Percentiles rank a stretch among this genome's conserved stretches.
Evolutionary conservation across 2,329 filamentous ascomycete species (phyloP).

Genomic region (Nannizzia gypsea): DNA sequence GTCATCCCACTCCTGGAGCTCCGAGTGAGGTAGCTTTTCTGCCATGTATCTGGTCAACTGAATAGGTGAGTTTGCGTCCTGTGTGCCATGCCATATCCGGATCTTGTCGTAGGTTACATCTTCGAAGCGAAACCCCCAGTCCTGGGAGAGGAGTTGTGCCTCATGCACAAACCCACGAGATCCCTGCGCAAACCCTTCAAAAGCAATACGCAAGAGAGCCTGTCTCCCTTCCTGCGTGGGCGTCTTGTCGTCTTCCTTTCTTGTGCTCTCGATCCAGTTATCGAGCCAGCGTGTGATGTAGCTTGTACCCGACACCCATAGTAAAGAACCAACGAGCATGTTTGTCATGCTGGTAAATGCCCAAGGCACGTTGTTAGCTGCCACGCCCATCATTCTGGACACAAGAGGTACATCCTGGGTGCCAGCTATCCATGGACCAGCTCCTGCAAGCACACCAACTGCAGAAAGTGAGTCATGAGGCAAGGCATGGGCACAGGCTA

Average conservation of each 20-base stretch:
- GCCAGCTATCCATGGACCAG: conserved; percentile 25
- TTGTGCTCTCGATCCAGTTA: not conserved
- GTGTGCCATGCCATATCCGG: conserved; percentile 22
- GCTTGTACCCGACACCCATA: conserved; percentile 8
- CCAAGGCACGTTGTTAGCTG: conserved; percentile 9
- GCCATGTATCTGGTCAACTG: conserved; percentile 30
- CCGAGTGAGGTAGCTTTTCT: conserved; percentile 24
- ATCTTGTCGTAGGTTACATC: conserved; percentile 17
- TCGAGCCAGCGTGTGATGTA: not conserved
- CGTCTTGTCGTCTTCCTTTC: conserved; percentile 8
- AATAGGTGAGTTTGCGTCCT: conserved; percentile 21
- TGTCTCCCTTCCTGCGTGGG: conserved; percentile 7
- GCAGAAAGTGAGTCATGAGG: conserved; percentile 23
- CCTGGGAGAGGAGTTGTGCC: conserved; percentile 18
- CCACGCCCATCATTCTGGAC: conserved; percentile 15
- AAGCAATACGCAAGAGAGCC: conserved; percentile 6
- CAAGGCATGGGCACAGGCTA: conserved; percentile 36
- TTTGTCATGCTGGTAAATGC: not conserved
- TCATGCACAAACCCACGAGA: conserved; percentile 18
- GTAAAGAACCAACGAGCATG: conserved; percentile 9
- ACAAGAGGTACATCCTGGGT: conserved; percentile 16
- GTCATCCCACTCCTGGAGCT: conserved; percentile 26
- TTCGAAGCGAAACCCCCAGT: conserved; percentile 23
- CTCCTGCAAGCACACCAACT: conserved; percentile 30
- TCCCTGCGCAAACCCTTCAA: conserved; percentile 22